Evolutionary conservation across 2,329 filamentous ascomycete species (phyloP), one percentile per base, ranked within the genome.

Genomic region (Alternaria burnsii): DNA sequence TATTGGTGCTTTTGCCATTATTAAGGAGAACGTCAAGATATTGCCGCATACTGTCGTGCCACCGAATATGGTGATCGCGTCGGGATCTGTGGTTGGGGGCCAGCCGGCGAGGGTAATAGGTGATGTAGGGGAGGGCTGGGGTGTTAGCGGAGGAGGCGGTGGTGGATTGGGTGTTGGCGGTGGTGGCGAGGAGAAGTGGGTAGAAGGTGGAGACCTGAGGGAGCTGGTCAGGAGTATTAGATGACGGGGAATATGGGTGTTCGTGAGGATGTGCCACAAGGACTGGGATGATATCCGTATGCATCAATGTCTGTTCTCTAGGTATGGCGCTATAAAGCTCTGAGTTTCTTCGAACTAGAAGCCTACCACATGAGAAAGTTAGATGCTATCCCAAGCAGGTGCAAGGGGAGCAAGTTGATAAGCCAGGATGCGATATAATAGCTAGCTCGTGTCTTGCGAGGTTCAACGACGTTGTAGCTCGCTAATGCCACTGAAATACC

Each of bases 1-100:
- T 1, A 84, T 99, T 51, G 91, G 92, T 58, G 91, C 93, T 68
- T 94, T 97, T 78, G 91, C 90, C 51, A 94, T 97, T 62, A 87
- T 98, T 75, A 97, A 97, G 79, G 95, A 98, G 77, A 96, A 93
- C 74, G 93, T 96, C 48, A 90, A 91, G 77, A 88, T 99, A 41
- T 81, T 98, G 67, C 93, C 97, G 61, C 91, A 91, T 30, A 88
- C 92, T 0, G 89, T 97, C 4, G 87, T 99, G 6, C 91, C 95
- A 2, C 84, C 91, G 0, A 91, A 93, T 62, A 97, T 96, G 89
- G 92, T 98, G 24, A 91, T 98, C 56, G 93, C 94, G 1, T 94
- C 93, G 74, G 97, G 95, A 76, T 94, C 90, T 56, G 87, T 98
- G 56, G 93, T 99, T n/a, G 94, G 90, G 42, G 71, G 75, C 6